Evolutionary conservation across 2,329 filamentous ascomycete genomes (phyloP), one percentile per base, ranked within the genome.

Genomic region (Emmonsiellopsis sp.): DNA sequence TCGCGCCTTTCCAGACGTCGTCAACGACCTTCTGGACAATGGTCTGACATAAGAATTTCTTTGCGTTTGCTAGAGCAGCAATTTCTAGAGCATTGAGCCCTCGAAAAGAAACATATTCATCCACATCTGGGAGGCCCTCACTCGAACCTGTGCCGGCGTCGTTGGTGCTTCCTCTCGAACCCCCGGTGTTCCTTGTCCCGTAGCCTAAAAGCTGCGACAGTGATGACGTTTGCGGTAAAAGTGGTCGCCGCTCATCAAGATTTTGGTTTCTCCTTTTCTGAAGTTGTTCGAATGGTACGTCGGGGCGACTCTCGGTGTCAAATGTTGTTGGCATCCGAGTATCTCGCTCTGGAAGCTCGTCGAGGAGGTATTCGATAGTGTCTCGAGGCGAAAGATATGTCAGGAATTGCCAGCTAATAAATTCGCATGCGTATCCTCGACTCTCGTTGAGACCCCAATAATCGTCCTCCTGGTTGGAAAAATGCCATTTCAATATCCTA

Each of bases 31-130:
- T 87, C 65, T 95, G 89, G 9, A 94, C 86, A 2, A 87, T 81
- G 55, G 80, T 79, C 67, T 94, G 89, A 63, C 85, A 85, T 37
- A 95, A 78, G 61, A 95, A 94, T 45, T 86, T 86, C 72, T 95
- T 95, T 32, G 88, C 87, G 55, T 87, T 80, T 10, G 85, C 85
- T 16, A 94, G 83, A 45, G 86, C 84, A 30, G 89, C 89, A 62
- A 95, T 91, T 66, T 95, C 89, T 13, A 97, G 77, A 1, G 89
- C 89, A 66, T 93, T 95, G 47, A 95, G 76, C 15, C 85, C 84
- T 37, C 83, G 82, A 66, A 95, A 95, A 1, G 84, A 80, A 0
- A 81, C 79, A 0, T 85, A 86, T 31, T 11, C 31, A 9, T 43
- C 51, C 3, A 20, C 11, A 32, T 46, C 47, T 52, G 30, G 9